phyloP scores from a whole-genome alignment of 202 grass and related monocot species.

The Panicum virgatum region DNA sequence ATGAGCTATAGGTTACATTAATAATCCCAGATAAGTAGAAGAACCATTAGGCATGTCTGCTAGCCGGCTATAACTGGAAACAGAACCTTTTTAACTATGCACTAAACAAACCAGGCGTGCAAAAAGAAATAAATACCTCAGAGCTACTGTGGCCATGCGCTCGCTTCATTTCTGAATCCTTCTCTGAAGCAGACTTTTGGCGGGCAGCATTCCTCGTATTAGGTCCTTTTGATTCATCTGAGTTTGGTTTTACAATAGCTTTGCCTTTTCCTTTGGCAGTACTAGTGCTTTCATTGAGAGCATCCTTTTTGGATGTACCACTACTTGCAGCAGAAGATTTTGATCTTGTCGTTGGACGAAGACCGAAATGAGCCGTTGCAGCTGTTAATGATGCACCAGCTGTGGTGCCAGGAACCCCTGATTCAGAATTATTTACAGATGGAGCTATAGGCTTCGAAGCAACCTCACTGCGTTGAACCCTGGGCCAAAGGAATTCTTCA shows the following conservation, averaged over 20 bases:
- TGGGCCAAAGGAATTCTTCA: slow-evolving; percentile 95
- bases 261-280: slow-evolving; percentile 85
- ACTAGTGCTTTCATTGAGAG: slow-evolving; percentile 54
- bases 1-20: neutral
- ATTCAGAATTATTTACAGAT: slow-evolving; percentile 73
- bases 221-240: slow-evolving; percentile 63
- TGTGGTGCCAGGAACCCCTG: slow-evolving; percentile 41
- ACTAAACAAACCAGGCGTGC: neutral
- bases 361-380: slow-evolving; percentile 49
- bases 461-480: slow-evolving; percentile 75
- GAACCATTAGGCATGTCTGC: neutral
- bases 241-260: slow-evolving; percentile 64
- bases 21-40: neutral
- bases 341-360: slow-evolving; percentile 69
- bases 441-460: slow-evolving; percentile 45
- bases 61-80: neutral
- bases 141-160: slow-evolving; percentile 69
- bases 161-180: slow-evolving; percentile 70
- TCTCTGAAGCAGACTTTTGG: slow-evolving; percentile 70
- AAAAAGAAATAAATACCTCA: slow-evolving; percentile 61
- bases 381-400: slow-evolving; percentile 52
- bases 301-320: slow-evolving; percentile 52
- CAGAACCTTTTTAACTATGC: neutral
- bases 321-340: slow-evolving; percentile 68
- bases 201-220: slow-evolving; percentile 71